phyloP scores from a whole-genome alignment of 345 rosid species.

The Erysimum cheiranthoides region DNA sequence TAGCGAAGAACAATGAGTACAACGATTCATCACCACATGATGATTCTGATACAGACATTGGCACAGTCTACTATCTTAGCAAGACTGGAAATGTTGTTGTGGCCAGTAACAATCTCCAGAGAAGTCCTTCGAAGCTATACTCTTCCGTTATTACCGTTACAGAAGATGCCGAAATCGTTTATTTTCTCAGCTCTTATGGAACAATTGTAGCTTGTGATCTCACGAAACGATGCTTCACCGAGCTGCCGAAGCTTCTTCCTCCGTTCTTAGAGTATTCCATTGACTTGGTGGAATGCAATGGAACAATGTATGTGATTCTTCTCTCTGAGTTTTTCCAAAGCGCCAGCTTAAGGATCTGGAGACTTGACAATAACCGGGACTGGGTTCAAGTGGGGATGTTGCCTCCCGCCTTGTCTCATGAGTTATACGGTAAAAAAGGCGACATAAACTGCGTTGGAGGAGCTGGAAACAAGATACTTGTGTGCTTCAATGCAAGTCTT shows the following conservation, averaged over 20 bases:
- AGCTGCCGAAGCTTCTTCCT: slow-evolving; percentile 81
- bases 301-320: slow-evolving; percentile 69
- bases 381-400: slow-evolving; percentile 75
- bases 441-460: slow-evolving; percentile 85
- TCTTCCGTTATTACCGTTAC: slow-evolving; percentile 68
- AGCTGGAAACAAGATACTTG: slow-evolving; percentile 62
- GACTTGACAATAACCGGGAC: slow-evolving; percentile 49
- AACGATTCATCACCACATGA: slow-evolving; percentile 44
- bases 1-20: slow-evolving; percentile 48
- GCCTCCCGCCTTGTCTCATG: slow-evolving; percentile 89
- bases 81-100: slow-evolving; percentile 76
- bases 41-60: slow-evolving; percentile 48
- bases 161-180: slow-evolving; percentile 57
- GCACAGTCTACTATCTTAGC: slow-evolving; percentile 77
- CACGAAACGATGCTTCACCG: slow-evolving; percentile 54
- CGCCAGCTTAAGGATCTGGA: slow-evolving; percentile 86
- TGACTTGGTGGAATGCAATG: slow-evolving; percentile 76
- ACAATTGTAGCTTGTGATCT: slow-evolving; percentile 74
- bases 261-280: slow-evolving; percentile 73
- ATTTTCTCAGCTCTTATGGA: slow-evolving; percentile 79
- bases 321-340: slow-evolving; percentile 82
- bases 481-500: slow-evolving; percentile 64
- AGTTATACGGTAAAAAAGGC: slow-evolving; percentile 71
- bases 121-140: slow-evolving; percentile 89
- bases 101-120: slow-evolving; percentile 61